A percentile compares a stretch with the other conserved stretches of the same genome.
phyloP scores from a whole-genome alignment of 176 grass and related monocot species.

The Musa schizocarpa region DNA sequence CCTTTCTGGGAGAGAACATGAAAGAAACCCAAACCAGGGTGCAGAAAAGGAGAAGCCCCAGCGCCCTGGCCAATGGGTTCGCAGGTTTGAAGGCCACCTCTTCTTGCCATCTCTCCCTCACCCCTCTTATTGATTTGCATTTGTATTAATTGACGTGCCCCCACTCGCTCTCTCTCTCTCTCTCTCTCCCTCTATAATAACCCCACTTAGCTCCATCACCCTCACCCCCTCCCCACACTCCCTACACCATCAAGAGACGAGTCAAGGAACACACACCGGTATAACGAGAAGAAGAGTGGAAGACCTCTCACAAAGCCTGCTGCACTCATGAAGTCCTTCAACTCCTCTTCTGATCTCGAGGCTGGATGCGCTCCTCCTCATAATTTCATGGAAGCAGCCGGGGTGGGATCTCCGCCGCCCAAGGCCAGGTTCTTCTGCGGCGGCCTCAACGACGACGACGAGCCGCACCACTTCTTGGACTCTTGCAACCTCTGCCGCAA shows the following conservation, averaged over 20 bases:
- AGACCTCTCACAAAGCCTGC: neutral
- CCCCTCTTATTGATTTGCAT: neutral
- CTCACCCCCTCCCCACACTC: neutral
- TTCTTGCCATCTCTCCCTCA: neutral
- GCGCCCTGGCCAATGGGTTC: neutral
- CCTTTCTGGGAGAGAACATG: no score
- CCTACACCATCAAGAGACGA: neutral
- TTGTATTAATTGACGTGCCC: neutral
- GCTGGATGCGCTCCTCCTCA: neutral
- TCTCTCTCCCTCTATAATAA: neutral
- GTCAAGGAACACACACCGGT: neutral
- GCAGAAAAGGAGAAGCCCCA: neutral
- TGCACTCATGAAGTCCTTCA: neutral
- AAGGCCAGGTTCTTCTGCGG: slow-evolving; percentile 22
- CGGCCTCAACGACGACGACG: slow-evolving; percentile 23
- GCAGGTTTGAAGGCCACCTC: slow-evolving; percentile 6
- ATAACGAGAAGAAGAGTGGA: no score
- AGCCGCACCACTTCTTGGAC: slow-evolving; percentile 67
- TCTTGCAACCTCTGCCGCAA: slow-evolving; percentile 92
- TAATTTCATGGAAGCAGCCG: no score
- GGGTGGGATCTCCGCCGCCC: neutral
- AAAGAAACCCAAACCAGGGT: no score
- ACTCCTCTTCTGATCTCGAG: slow-evolving; percentile 4
- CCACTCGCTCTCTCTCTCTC: neutral
- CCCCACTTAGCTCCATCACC: neutral